A percentile compares a stretch with the other conserved stretches of the same genome.
Evolutionary conservation across 2,329 filamentous ascomycete genomes (phyloP).

Genomic region (Sporothrix luriei): DNA sequence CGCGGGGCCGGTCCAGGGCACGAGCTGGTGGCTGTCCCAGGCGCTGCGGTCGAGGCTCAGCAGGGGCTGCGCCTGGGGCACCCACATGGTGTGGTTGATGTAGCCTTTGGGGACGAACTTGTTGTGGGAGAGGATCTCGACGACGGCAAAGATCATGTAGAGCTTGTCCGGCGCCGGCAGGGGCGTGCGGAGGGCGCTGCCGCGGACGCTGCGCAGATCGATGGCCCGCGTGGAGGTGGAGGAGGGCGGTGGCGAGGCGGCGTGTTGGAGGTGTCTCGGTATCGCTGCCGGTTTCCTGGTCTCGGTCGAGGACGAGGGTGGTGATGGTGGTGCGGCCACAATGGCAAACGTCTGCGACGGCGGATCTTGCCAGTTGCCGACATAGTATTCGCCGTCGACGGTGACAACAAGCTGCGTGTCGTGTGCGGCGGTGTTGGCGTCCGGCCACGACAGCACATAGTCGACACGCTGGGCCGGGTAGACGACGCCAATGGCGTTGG

Average conservation of each 20-base stretch:
- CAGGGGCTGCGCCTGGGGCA: constrained; percentile 35
- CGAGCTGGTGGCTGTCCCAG: constrained; percentile 38
- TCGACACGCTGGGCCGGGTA: constrained; percentile 38
- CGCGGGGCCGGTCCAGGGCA: constrained; percentile 37
- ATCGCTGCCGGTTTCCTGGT: not conserved
- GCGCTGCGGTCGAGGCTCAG: constrained; percentile 31
- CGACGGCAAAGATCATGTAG: constrained; percentile 36
- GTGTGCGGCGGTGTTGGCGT: not conserved
- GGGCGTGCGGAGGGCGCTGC: constrained; percentile 11
- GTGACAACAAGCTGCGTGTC: constrained; percentile 33
- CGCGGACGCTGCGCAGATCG: constrained; percentile 33
- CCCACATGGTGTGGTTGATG: constrained; percentile 38
- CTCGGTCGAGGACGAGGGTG: too few species aligned
- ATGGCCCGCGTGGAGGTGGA: not conserved
- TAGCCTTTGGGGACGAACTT: constrained; percentile 36
- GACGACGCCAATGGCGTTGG: constrained; percentile 36
- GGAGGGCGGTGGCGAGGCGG: not conserved
- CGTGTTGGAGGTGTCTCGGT: too few species aligned
- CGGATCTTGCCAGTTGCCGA: constrained; percentile 21
- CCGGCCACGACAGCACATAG: constrained; percentile 35
- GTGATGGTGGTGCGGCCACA: not conserved
- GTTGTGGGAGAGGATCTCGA: constrained; percentile 37
- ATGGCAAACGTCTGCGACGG: constrained; percentile 24
- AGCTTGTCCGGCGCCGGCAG: constrained; percentile 32
- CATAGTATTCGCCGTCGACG: constrained; percentile 38